Evolutionary conservation across 2,329 filamentous ascomycete genomes (phyloP).

Genomic region (Juglanconis sp.): DNA sequence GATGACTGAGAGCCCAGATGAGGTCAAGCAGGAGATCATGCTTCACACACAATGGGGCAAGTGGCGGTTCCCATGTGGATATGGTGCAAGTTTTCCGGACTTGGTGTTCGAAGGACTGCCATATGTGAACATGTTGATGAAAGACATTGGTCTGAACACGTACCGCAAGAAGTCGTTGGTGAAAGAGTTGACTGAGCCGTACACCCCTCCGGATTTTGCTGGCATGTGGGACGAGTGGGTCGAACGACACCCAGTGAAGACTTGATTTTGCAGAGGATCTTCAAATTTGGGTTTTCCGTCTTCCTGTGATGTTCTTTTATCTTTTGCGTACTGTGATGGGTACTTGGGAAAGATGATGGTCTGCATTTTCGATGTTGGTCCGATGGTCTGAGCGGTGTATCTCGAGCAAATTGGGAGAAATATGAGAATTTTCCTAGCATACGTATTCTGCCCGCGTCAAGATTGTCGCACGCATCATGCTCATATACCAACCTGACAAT

Average conservation of each 20-base stretch:
- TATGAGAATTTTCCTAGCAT: too few relatives aligned
- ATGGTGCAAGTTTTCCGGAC: slow-evolving; percentile 49
- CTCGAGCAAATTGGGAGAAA: too few relatives aligned
- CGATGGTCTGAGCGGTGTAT: too few relatives aligned
- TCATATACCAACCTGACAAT: too few relatives aligned
- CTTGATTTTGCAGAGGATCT: background rate
- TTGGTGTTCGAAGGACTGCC: slow-evolving; percentile 60
- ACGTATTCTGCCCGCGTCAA: too few relatives aligned
- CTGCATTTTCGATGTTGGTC: too few relatives aligned
- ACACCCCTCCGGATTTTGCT: slow-evolving; percentile 22
- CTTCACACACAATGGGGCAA: slow-evolving; percentile 53
- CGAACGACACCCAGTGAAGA: slow-evolving; percentile 12
- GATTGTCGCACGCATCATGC: too few relatives aligned
- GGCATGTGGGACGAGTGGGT: slow-evolving; percentile 28
- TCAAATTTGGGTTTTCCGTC: background rate
- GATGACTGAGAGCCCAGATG: slow-evolving; percentile 24
- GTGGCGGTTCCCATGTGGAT: slow-evolving; percentile 51
- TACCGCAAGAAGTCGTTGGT: slow-evolving; percentile 18
- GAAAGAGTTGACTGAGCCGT: slow-evolving; percentile 16
- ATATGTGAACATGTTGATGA: slow-evolving; percentile 36
- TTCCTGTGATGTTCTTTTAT: background rate
- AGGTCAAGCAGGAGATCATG: slow-evolving; percentile 40
- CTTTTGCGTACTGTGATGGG: background rate
- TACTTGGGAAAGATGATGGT: too few relatives aligned
- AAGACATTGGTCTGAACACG: slow-evolving; percentile 19